Evolutionary conservation across 2,329 filamentous ascomycete species (phyloP).

Genomic region (Alternaria arborescens): DNA sequence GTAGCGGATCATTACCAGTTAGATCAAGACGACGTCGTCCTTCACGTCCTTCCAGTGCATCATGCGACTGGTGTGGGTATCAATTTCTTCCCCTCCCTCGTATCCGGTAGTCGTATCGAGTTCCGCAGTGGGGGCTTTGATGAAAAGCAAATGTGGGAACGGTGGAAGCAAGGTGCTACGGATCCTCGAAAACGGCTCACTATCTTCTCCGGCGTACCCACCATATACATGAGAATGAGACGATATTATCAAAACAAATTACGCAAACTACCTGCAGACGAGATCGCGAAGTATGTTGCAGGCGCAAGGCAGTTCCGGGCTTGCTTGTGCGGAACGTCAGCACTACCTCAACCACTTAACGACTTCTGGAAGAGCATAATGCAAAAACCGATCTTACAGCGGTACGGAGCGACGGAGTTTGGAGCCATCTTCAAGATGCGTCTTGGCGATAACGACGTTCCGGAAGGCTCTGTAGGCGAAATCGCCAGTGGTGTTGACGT

Average conservation of each 20-base stretch:
- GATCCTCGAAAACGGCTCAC: conserved; percentile 36
- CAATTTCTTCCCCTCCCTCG: conserved; percentile 48
- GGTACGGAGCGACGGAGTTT: conserved; percentile 58
- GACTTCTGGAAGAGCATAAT: conserved; percentile 60
- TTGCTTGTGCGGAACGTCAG: conserved; percentile 58
- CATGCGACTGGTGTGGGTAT: conserved; percentile 49
- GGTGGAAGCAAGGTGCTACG: conserved; percentile 42
- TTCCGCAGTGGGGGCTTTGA: conserved; percentile 50
- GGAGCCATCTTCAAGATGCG: conserved; percentile 55
- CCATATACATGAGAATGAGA: conserved; percentile 50
- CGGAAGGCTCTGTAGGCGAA: conserved; percentile 49
- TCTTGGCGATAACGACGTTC: conserved; percentile 39
- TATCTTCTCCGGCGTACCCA: conserved; percentile 49
- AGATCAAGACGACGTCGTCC: conserved; percentile 42
- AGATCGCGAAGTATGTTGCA: conserved; percentile 52
- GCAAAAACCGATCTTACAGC: conserved; percentile 54
- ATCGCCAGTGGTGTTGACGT: conserved; percentile 52
- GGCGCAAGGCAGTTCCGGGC: conserved; percentile 55
- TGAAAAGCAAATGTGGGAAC: conserved; percentile 47
- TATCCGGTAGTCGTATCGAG: conserved; percentile 45
- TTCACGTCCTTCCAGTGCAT: conserved; percentile 49
- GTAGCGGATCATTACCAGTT: conserved; percentile 47
- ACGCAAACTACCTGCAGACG: conserved; percentile 36
- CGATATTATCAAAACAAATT: conserved; percentile 49
- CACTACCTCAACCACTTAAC: conserved; percentile 60